phyloP scores from a whole-genome alignment of 257 asterid genomes.

The Anisodus acutangulus region DNA sequence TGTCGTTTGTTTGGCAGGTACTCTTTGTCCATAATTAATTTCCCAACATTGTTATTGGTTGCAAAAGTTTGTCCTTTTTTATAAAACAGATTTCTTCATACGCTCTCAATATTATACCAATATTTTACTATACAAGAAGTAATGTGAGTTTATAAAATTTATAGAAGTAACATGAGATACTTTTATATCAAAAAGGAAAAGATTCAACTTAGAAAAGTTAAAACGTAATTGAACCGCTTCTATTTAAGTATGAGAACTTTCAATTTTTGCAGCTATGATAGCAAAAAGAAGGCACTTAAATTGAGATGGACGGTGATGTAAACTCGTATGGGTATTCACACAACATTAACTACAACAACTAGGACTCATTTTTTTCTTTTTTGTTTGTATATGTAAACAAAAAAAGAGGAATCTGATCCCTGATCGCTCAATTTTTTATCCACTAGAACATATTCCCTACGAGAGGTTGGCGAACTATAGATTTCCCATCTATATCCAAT shows the following conservation, averaged over 20 bases:
- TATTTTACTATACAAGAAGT: neutral
- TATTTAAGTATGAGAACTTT: neutral
- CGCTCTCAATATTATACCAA: too few relatives aligned
- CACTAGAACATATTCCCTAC: neutral
- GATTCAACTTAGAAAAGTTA: neutral
- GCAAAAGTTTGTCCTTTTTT: neutral
- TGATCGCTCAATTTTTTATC: neutral
- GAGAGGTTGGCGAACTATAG: neutral
- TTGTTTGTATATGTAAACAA: conserved; percentile 1
- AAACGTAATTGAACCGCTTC: neutral
- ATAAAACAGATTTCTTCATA: too few relatives aligned
- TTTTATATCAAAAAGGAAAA: too few relatives aligned
- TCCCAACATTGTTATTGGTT: neutral
- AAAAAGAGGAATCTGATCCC: conserved; percentile 5
- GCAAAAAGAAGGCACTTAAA: neutral
- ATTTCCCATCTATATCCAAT: conserved; percentile 21
- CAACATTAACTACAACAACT: neutral
- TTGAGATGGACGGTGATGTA: neutral
- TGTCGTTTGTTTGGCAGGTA: neutral
- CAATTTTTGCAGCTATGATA: neutral
- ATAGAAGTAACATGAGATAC: neutral
- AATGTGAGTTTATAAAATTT: neutral
- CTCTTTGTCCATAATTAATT: neutral
- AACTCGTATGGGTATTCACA: too few relatives aligned
- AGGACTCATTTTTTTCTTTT: too few relatives aligned